phyloP scores from a whole-genome alignment of 306 rosid genomes.

The Erythrophleum fordii region DNA sequence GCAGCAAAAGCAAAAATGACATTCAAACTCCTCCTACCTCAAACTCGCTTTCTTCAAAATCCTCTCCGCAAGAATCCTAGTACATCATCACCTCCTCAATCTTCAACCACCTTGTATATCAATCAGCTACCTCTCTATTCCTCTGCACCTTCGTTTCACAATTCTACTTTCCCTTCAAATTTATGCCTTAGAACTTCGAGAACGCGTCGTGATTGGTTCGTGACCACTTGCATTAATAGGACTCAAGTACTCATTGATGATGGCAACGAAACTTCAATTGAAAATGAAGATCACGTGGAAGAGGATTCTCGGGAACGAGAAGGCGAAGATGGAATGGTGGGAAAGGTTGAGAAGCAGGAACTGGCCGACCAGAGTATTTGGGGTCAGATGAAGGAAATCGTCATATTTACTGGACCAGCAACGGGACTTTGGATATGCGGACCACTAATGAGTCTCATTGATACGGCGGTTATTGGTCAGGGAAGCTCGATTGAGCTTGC shows the following conservation, averaged over 20 bases:
- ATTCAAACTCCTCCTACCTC: conserved; percentile 27
- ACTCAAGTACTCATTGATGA: conserved; percentile 36
- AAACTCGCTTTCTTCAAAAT: conserved; percentile 23
- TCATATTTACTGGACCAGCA: conserved; percentile 75
- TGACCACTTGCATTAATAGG: conserved; percentile 32
- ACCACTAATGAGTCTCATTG: conserved; percentile 90
- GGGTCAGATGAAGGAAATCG: conserved; percentile 77
- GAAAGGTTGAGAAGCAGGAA: conserved; percentile 38
- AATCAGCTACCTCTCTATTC: conserved; percentile 11
- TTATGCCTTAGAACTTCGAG: conserved; percentile 18
- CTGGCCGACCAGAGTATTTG: conserved; percentile 56
- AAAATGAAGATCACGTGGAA: conserved; percentile 16
- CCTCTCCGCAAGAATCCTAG: conserved; percentile 45
- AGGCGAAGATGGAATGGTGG: conserved; percentile 22
- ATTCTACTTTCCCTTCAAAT: conserved; percentile 28
- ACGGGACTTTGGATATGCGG: conserved; percentile 86
- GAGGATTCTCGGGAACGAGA: conserved; percentile 20
- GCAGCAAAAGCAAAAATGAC: conserved; percentile 37
- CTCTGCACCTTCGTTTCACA: conserved; percentile 29
- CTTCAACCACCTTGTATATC: conserved; percentile 23
- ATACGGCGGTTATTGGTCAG: conserved; percentile 83
- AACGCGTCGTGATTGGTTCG: not conserved
- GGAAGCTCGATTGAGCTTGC: conserved; percentile 96
- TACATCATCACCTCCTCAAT: conserved; percentile 29
- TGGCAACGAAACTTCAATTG: not conserved